phyloP scores from a whole-genome alignment of 306 rosid species.

The Lathyrus oleraceus region DNA sequence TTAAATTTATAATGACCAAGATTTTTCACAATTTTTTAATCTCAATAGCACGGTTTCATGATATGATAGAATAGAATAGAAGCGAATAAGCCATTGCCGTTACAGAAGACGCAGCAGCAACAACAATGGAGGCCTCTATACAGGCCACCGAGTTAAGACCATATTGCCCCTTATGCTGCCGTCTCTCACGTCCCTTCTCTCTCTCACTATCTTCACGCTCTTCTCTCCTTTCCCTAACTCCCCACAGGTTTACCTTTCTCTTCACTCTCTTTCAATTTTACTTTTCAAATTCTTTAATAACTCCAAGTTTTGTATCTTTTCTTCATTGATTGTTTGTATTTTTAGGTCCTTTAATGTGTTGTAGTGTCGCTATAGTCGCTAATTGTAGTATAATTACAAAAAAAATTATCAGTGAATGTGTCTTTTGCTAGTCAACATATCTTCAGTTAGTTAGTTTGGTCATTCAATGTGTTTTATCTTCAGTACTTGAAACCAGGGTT shows the following conservation, averaged over 20 bases:
- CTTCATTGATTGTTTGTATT: constrained; percentile 11
- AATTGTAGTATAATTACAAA: not conserved
- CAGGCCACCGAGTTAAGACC: constrained; percentile 56
- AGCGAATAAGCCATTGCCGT: constrained; percentile 43
- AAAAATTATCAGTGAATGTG: not conserved
- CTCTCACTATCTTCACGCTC: constrained; percentile 52
- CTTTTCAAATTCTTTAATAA: too few relatives aligned
- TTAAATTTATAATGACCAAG: not conserved
- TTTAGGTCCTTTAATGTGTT: not conserved
- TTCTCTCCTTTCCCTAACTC: constrained; percentile 43
- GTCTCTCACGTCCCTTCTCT: constrained; percentile 40
- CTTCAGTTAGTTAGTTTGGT: not conserved
- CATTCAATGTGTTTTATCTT: not conserved
- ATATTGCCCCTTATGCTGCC: constrained; percentile 56
- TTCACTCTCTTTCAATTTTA: not conserved
- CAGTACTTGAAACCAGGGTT: too few relatives aligned
- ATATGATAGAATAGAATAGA: constrained; percentile 37
- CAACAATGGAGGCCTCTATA: constrained; percentile 57
- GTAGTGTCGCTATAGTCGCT: not conserved
- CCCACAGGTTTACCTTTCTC: constrained; percentile 44
- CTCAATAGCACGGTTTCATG: constrained; percentile 40
- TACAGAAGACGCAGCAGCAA: not conserved
- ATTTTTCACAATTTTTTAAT: not conserved
- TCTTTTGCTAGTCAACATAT: not conserved
- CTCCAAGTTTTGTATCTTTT: constrained; percentile 7